These are phyloP conservation scores for Xylariaceae sp. DNA, from an alignment of 2,329 filamentous ascomycete genomes.

Conservation along the genomic window DNA sequence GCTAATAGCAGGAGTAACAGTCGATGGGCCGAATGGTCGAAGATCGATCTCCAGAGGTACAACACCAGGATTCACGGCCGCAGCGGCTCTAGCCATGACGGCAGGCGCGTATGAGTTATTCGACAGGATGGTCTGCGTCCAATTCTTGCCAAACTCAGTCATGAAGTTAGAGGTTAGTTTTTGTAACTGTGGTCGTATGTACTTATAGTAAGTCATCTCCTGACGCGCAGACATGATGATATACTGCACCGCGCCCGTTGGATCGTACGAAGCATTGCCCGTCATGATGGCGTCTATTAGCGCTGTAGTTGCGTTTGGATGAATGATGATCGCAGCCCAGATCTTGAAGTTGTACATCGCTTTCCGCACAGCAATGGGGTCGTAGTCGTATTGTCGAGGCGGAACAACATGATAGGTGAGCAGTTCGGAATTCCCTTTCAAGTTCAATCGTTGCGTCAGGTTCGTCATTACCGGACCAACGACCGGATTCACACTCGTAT, in stretches of 20 bases:
- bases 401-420: conserved; percentile 50
- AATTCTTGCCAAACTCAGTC: conserved; percentile 46
- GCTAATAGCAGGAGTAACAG: conserved; percentile 54
- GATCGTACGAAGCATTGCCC: conserved; percentile 59
- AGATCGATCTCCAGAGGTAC: conserved; percentile 45
- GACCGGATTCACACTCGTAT: conserved; percentile 45
- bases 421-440: conserved; percentile 34
- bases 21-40: conserved; percentile 55
- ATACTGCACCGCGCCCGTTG: conserved; percentile 55
- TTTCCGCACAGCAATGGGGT: conserved; percentile 54
- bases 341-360: conserved; percentile 57
- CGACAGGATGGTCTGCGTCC: conserved; percentile 40
- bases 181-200: conserved; percentile 51
- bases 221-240: conserved; percentile 56
- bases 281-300: conserved; percentile 52
- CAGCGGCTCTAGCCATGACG: conserved; percentile 25
- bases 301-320: conserved; percentile 59
- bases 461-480: conserved; percentile 55
- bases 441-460: conserved; percentile 42
- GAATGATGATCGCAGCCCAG: conserved; percentile 62
- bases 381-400: conserved; percentile 51
- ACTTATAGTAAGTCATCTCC: conserved; percentile 50
- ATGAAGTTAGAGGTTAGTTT: conserved; percentile 46
- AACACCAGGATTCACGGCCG: conserved; percentile 33
- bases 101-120: conserved; percentile 37